Base-by-base conservation (phyloP, 345 rosid species). In the rapeseed (Brassica napus) region DNA sequence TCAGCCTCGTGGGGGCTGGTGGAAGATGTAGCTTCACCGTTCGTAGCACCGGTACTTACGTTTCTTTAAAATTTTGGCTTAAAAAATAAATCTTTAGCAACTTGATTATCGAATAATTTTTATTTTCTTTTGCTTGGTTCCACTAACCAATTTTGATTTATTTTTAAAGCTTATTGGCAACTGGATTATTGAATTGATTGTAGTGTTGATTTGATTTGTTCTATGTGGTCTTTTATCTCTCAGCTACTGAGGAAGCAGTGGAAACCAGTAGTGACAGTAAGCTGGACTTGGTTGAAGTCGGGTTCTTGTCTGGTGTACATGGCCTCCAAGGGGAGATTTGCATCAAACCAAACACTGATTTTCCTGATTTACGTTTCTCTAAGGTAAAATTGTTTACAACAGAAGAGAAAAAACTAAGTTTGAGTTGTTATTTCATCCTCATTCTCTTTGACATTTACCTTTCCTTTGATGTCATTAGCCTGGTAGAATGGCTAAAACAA, bases 401-500 rank as follows among this genome's bases (percentile, higher is more conserved):
- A 42, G 2, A 39, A 8, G 4, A 65, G 8, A 18, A 21, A 57
- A 34, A 2, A 21, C 49, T 68, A 64, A 59, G 24, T 66, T 11
- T 47, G 26, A 59, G 18, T 26, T 0, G 57, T 71, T 26, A 11
- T 44, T 44, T 30, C 6, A 2, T 57, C 7, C 1, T n/a, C 8
- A 10, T 30, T 21, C 1, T 4, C 26, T 12, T 58, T 58, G 37
- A 65, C 68, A 4, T 35, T 7, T 39, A 42, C 26, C 12, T 69
- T 26, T 26, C 21, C 32, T 6, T 63, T 60, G 59, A 47, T 39
- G 24, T 37, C 68, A 76, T 58, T 83, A 94, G 98, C 88, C 94
- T 72, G 97, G 98, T 72, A 88, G 71, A 85, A 88, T 94, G 98
- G 97, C 72, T 94, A 72, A 88, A 83, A 84, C 92, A 87, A 83